Evolutionary conservation across 805 yeast species (phyloP).

Genomic region (Lipomyces mesembrius): DNA sequence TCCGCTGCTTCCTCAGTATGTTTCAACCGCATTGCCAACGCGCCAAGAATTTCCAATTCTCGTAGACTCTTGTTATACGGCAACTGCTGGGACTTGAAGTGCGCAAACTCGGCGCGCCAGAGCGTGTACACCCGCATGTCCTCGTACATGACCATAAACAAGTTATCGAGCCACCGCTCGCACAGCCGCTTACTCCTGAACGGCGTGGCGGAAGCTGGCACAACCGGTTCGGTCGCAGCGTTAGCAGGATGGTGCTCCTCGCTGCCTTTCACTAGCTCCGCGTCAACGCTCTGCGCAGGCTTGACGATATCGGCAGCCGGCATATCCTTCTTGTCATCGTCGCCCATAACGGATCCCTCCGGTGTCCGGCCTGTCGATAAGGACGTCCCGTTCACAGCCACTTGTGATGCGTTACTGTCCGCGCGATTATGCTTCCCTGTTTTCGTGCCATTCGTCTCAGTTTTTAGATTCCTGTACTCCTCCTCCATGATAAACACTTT

Average conservation of each 20-base stretch:
- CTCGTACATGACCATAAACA: slow-evolving; percentile 71
- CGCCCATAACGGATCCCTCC: slow-evolving; percentile 37
- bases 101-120: slow-evolving; percentile 91
- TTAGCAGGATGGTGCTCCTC: slow-evolving; percentile 26
- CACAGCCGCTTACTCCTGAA: slow-evolving; percentile 60
- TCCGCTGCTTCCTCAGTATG: slow-evolving; percentile 85
- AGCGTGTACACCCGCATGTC: slow-evolving; percentile 74
- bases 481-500: slow-evolving; percentile 80
- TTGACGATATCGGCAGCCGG: slow-evolving; percentile 25
- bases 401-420: slow-evolving; percentile 33
- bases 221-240: slow-evolving; percentile 14
- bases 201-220: slow-evolving; percentile 14
- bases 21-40: slow-evolving; percentile 80
- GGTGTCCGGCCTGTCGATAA: slow-evolving; percentile 2
- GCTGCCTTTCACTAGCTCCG: slow-evolving; percentile 36
- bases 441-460: slow-evolving; percentile 32
- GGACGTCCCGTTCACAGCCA: slow-evolving; percentile 34
- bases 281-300: slow-evolving; percentile 38
- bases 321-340: slow-evolving; percentile 27
- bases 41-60: slow-evolving; percentile 93
- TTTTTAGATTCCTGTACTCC: slow-evolving; percentile 55
- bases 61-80: slow-evolving; percentile 74
- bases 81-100: slow-evolving; percentile 85
- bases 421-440: slow-evolving; percentile 29
- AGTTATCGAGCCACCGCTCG: slow-evolving; percentile 78